Evolutionary conservation across 108 stramenopile genomes (phyloP).

Genomic region (Discostella stelligeroides): DNA sequence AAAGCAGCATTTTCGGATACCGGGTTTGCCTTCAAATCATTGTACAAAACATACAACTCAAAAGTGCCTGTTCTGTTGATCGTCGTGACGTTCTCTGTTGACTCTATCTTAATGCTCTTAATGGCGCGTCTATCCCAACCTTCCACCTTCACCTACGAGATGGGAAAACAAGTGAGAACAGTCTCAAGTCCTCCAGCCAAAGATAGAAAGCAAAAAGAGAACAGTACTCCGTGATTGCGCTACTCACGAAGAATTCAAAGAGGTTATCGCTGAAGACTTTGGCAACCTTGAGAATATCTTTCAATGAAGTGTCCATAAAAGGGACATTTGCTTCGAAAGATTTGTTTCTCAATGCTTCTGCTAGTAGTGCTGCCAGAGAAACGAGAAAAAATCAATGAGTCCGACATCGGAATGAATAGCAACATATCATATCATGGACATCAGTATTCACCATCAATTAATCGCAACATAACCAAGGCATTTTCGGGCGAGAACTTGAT

Average conservation of each 20-base stretch:
- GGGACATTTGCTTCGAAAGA: constrained; percentile 26
- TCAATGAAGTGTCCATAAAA: constrained; percentile 22
- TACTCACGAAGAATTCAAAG: constrained; percentile 31
- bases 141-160: constrained; percentile 3
- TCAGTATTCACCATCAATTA: constrained; percentile 13
- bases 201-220: background rate
- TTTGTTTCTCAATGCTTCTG: constrained; percentile 22
- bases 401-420: background rate
- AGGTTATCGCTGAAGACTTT: constrained; percentile 16
- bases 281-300: constrained; percentile 17
- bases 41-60: constrained; percentile 19
- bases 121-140: constrained; percentile 1
- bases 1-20: background rate
- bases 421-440: no score
- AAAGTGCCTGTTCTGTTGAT: constrained; percentile 3
- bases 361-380: constrained; percentile 10
- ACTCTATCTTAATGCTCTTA: constrained; percentile 8
- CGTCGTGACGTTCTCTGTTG: background rate
- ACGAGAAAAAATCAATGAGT: background rate
- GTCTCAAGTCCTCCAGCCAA: no score
- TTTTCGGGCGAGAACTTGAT: constrained; percentile 31
- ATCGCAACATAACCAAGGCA: constrained; percentile 16
- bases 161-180: no score
- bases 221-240: background rate
- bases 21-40: constrained; percentile 4